These are phyloP conservation scores for Helianthus tuberosus DNA, from an alignment of 129 eudicot species.

Conservation along the genomic window DNA sequence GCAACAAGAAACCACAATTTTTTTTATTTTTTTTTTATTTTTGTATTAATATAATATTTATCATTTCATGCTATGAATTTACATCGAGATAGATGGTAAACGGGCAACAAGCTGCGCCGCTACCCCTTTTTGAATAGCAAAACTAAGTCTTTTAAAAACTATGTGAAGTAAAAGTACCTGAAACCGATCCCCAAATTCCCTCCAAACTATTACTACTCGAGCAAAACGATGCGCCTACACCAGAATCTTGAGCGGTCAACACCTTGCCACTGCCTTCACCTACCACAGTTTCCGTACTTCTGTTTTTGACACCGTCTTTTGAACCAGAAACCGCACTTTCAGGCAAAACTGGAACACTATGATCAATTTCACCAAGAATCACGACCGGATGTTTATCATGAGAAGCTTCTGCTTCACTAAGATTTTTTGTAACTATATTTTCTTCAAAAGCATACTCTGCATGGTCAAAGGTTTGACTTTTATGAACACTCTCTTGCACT, in stretches of 20 bases:
- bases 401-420: slow-evolving; percentile 22
- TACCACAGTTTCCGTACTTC: slow-evolving; percentile 28
- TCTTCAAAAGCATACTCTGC: slow-evolving; percentile 9
- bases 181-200: slow-evolving; percentile 72
- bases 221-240: slow-evolving; percentile 33
- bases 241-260: slow-evolving; percentile 20
- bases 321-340: slow-evolving; percentile 34
- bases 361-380: slow-evolving; percentile 2
- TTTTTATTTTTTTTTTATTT: too few species aligned
- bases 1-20: background rate
- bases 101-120: too few species aligned
- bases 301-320: slow-evolving; percentile 23
- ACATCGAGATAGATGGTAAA: too few species aligned
- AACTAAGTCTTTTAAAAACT: too few species aligned
- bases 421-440: slow-evolving; percentile 2
- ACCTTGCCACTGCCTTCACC: slow-evolving; percentile 45
- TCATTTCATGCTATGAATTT: too few species aligned
- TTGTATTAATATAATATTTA: too few species aligned
- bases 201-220: slow-evolving; percentile 66
- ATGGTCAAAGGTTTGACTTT: slow-evolving; percentile 27
- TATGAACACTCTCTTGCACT: slow-evolving; percentile 19
- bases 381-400: slow-evolving; percentile 9
- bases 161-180: slow-evolving; percentile 31
- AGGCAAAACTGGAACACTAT: slow-evolving; percentile 24
- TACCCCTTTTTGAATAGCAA: too few species aligned